These are phyloP conservation scores for Akanthomyces lecanii DNA, from an alignment of 2,329 filamentous ascomycete species.

Conservation along the genomic window DNA sequence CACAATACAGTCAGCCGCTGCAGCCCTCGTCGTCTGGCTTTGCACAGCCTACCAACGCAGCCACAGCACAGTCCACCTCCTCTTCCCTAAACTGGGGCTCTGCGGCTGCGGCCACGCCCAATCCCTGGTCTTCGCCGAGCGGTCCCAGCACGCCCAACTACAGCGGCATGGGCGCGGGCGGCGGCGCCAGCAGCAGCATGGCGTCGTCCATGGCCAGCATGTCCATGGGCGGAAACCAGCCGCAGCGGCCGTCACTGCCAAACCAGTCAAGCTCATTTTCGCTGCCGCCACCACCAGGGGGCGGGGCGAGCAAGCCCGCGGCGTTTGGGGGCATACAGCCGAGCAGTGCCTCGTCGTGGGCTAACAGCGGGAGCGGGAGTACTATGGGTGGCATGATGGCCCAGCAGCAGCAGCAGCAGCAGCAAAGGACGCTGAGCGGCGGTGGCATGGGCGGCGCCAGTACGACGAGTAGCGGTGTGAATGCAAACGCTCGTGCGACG, in stretches of 20 bases:
- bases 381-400: constrained; percentile 21
- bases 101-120: constrained; percentile 35
- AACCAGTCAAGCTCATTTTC: constrained; percentile 48
- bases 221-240: constrained; percentile 40
- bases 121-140: constrained; percentile 44
- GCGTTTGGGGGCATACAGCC: constrained; percentile 20
- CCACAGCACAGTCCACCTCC: constrained; percentile 26
- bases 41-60: constrained; percentile 25
- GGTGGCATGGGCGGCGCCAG: constrained; percentile 24
- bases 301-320: constrained; percentile 19
- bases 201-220: constrained; percentile 44
- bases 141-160: constrained; percentile 30
- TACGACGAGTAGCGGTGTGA: constrained; percentile 22
- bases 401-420: constrained; percentile 23
- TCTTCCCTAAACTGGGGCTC: constrained; percentile 48
- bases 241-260: constrained; percentile 30
- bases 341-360: constrained; percentile 17
- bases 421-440: constrained; percentile 19
- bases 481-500: constrained; percentile 21
- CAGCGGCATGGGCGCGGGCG: constrained; percentile 26
- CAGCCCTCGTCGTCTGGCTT: constrained; percentile 37
- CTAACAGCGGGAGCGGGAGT: constrained; percentile 20
- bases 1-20: constrained; percentile 60
- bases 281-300: constrained; percentile 50
- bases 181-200: constrained; percentile 34